Conservation (phyloP, 331 rosid species). For the Pyracantha coccinea region DNA sequence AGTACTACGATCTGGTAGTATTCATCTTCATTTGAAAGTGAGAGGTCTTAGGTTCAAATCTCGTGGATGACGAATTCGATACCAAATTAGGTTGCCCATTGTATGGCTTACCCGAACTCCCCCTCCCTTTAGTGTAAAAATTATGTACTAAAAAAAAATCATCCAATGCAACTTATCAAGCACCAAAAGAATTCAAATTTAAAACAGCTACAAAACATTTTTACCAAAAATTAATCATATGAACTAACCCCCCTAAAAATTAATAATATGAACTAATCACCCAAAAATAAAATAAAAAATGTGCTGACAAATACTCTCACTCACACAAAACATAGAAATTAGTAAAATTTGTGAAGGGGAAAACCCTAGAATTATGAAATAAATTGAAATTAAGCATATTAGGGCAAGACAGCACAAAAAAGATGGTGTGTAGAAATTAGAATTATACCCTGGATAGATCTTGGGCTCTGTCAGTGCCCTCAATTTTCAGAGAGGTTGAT, state of each 20-base stretch:
- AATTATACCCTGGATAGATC: slow-evolving; percentile 45
- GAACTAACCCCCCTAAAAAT: neutral
- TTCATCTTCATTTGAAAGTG: no score
- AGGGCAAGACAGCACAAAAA: neutral
- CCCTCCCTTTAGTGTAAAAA: no score
- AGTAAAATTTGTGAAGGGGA: neutral
- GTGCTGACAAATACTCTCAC: neutral
- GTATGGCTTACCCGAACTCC: no score
- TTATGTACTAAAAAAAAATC: neutral
- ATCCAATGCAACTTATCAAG: neutral
- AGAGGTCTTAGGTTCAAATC: no score
- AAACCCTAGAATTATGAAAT: neutral
- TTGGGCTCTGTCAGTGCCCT: slow-evolving; percentile 45
- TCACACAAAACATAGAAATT: neutral
- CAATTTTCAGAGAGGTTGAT: slow-evolving; percentile 29
- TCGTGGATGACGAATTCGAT: no score
- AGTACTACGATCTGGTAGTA: no score
- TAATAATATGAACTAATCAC: neutral
- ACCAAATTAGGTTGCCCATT: no score
- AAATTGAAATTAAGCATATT: neutral
- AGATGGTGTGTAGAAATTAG: no score
- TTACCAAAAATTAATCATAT: neutral
- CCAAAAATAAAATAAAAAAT: neutral
- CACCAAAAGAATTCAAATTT: neutral
- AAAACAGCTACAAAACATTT: neutral